Evolutionary conservation across 1,284 basidiomycete species (phyloP), one percentile per base, ranked within the genome.

Genomic region (Vanrija sp.): DNA sequence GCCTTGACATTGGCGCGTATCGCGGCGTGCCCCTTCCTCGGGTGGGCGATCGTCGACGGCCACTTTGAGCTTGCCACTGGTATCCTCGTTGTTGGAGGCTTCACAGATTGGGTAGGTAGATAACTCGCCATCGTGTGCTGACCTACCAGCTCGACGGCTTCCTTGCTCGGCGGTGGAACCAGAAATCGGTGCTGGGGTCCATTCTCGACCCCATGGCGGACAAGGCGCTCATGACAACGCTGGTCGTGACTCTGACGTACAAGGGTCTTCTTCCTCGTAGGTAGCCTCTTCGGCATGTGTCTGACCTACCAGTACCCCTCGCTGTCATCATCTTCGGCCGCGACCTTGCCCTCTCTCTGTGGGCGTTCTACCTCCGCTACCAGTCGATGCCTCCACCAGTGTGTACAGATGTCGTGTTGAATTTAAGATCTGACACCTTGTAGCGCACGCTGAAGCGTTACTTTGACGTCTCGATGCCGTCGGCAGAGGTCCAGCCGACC

Each of bases 151-250:
- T 88, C 50, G 95, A 98, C 68, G 95, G 95, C 1, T 96, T 81
- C 73, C 78, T 98, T 47, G 96, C 95, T 1, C 82, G 95, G 57
- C 83, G 83, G 57, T 96, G 83, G 79, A 86, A 88, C 43, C 88
- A 92, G 86, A 82, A 78, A 47, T 87, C 90, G 10, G 91, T 98
- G 10, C 81, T 98, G 38, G 95, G 95, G 10, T 90, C 89, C 12
- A 94, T 98, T 56, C 82, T 98, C 7, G 96, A 99, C 74, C 95
- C 95, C 8, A 92, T 94, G 0, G 95, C 96, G 2, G 95, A 99
- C 82, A 99, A 99, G 78, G 82, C 86, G 23, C 79, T 99, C 45
- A 90, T 98, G 87, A 96, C 95, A 1, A 97, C 94, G 1, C 81
- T 98, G 71, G 92, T 91, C 2, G 80, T 95, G 46, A 88, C 91